A percentile compares a stretch with the other conserved stretches of the same genome.
These are phyloP conservation scores for Phytophthora hybrid DNA, from an alignment of 352 stramenopile species.

Conservation along the genomic window DNA sequence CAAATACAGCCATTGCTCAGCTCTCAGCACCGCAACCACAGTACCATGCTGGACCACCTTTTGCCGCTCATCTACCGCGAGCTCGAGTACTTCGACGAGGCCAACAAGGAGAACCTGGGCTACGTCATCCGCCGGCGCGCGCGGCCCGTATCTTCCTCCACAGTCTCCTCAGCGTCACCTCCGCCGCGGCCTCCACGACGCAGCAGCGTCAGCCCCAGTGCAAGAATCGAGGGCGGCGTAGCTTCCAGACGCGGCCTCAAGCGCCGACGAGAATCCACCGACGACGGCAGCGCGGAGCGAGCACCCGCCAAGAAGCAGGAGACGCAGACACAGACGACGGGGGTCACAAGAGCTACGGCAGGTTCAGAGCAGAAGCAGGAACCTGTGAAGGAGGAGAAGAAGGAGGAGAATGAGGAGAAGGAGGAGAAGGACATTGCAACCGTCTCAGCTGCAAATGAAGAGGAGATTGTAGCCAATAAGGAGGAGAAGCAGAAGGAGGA, in stretches of 20 bases:
- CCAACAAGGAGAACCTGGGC: conserved; percentile 79
- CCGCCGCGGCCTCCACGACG: conserved; percentile 34
- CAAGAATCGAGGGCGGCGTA: conserved; percentile 11
- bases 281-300: conserved; percentile 16
- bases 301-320: conserved; percentile 26
- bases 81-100: conserved; percentile 51
- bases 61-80: conserved; percentile 54
- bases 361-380: conserved; percentile 1
- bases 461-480: background rate
- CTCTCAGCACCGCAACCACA: background rate
- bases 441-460: background rate
- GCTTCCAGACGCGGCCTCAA: conserved; percentile 20
- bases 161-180: conserved; percentile 9
- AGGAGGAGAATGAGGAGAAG: background rate
- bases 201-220: conserved; percentile 9
- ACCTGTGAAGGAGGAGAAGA: background rate
- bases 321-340: background rate
- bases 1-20: too few relatives aligned
- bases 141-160: conserved; percentile 7
- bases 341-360: too few relatives aligned
- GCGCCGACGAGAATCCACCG: conserved; percentile 19
- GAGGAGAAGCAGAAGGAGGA: background rate
- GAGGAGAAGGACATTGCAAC: background rate
- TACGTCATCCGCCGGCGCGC: conserved; percentile 53
- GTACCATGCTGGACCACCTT: conserved; percentile 51